Evolutionary conservation across 345 rosid genomes (phyloP).

Genomic region (Citrus sp.): DNA sequence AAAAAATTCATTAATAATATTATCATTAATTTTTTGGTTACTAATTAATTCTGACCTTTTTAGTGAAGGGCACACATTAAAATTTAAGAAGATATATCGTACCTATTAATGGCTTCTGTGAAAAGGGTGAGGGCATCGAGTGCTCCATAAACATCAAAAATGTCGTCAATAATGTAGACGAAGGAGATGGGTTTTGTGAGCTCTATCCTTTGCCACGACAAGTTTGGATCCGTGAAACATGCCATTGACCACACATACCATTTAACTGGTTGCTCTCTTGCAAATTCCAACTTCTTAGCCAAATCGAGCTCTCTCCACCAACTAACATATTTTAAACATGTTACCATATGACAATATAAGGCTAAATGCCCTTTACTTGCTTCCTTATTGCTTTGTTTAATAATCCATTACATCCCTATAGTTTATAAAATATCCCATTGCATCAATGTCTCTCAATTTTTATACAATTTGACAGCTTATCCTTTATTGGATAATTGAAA

Average conservation of each 20-base stretch:
- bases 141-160: conserved; percentile 39
- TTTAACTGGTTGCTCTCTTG: conserved; percentile 52
- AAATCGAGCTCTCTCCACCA: conserved; percentile 61
- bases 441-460: no score
- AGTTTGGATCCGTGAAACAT: conserved; percentile 40
- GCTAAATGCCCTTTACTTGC: no score
- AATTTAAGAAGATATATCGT: background rate
- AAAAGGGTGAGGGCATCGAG: conserved; percentile 20
- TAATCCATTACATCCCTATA: no score
- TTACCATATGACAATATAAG: no score
- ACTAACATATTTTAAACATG: conserved; percentile 13
- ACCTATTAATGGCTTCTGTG: conserved; percentile 43
- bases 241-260: conserved; percentile 53
- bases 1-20: background rate
- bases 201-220: conserved; percentile 41
- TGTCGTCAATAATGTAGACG: conserved; percentile 50
- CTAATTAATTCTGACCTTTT: no score
- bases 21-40: background rate
- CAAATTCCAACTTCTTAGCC: conserved; percentile 37
- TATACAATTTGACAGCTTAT: no score
- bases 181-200: conserved; percentile 51
- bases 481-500: no score
- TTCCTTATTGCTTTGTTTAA: no score
- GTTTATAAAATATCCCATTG: no score
- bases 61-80: no score